A percentile compares a stretch with the other conserved stretches of the same genome.
phyloP scores from a whole-genome alignment of 345 rosid genomes.

The Raphanus raphanistrum region DNA sequence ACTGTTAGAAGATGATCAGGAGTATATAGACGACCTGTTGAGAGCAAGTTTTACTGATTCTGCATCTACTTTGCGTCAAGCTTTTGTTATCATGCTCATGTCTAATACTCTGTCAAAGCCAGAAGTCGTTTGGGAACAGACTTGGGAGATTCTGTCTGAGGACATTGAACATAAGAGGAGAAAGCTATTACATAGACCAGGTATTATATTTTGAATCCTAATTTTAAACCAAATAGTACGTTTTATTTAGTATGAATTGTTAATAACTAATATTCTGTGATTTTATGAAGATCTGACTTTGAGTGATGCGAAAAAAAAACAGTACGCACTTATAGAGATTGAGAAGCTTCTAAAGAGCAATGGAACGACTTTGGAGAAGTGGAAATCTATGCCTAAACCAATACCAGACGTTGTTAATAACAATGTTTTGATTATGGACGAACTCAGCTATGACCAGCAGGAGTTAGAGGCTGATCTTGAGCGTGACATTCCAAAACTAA shows the following conservation, averaged over 20 bases:
- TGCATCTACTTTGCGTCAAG: not conserved
- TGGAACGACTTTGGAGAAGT: not conserved
- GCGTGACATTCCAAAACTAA: not conserved
- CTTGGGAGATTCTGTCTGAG: not conserved
- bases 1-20: not conserved
- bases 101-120: not conserved
- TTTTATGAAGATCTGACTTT: not conserved
- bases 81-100: not conserved
- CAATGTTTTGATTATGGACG: not conserved
- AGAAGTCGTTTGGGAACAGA: not conserved
- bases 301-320: not conserved
- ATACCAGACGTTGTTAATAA: not conserved
- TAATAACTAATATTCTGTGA: not conserved
- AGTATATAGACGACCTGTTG: not conserved
- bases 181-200: not conserved
- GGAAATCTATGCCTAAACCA: not conserved
- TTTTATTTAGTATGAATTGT: no score
- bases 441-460: not conserved
- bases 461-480: not conserved
- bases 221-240: no score
- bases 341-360: not conserved
- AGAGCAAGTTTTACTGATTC: not conserved
- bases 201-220: not conserved
- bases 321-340: not conserved
- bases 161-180: not conserved